A percentile compares a stretch with the other conserved stretches of the same genome.
These are phyloP conservation scores for Mollisia scopiformis DNA, from an alignment of 2,329 filamentous ascomycete species.

Conservation along the genomic window DNA sequence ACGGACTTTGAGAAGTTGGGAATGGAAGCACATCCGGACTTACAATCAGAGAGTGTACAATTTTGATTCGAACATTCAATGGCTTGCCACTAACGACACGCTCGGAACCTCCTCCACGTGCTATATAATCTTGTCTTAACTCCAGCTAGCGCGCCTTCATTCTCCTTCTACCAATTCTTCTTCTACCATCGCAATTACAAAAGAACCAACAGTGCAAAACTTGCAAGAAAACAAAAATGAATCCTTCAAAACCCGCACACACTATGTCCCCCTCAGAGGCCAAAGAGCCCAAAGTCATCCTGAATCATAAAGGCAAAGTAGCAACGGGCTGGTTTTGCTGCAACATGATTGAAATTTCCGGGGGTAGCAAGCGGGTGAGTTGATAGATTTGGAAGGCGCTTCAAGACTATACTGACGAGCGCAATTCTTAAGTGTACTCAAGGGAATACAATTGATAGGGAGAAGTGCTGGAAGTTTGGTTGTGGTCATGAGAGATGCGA, in stretches of 20 bases:
- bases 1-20: too few species aligned
- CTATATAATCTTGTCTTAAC: too few species aligned
- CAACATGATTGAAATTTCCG: neutral
- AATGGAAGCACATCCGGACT: too few species aligned
- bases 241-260: neutral
- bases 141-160: too few species aligned
- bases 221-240: too few species aligned
- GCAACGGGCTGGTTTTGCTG: neutral
- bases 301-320: neutral
- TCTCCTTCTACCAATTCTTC: too few species aligned
- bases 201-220: too few species aligned
- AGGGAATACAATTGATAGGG: neutral
- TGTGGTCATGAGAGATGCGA: neutral
- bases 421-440: neutral
- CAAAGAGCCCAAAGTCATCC: neutral
- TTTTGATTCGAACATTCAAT: too few species aligned
- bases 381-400: neutral
- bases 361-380: neutral
- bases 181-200: too few species aligned
- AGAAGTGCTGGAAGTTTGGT: neutral
- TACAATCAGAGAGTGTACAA: too few species aligned
- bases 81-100: too few species aligned
- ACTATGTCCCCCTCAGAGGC: neutral
- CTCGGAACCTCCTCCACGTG: too few species aligned
- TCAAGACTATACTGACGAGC: neutral